Evolutionary conservation across 139 green algal species (phyloP).

Genomic region (Haematococcus lacustris): DNA sequence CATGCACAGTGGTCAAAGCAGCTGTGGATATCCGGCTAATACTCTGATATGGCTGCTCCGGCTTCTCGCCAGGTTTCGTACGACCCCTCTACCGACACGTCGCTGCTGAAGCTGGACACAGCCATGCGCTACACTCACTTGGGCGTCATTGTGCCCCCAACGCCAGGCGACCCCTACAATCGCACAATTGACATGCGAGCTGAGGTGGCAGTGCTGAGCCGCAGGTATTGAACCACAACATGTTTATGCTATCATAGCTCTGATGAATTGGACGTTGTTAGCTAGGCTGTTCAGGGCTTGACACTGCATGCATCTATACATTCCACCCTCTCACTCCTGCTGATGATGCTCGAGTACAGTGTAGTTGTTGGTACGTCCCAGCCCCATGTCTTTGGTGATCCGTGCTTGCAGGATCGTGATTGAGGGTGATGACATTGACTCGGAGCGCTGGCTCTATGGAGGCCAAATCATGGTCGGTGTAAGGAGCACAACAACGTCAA

Average conservation of each 20-base stretch:
- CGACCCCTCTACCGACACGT: slow-evolving; percentile 8
- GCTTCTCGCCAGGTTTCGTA: no score
- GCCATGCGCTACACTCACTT: slow-evolving; percentile 43
- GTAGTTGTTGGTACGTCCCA: no score
- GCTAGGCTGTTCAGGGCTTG: no score
- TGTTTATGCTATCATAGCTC: no score
- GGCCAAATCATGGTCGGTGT: slow-evolving; percentile 43
- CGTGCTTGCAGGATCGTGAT: slow-evolving; percentile 35
- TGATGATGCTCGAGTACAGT: no score
- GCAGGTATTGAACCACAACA: no score
- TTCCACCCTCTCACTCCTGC: no score
- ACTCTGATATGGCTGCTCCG: slow-evolving; percentile 34
- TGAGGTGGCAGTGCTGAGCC: no score
- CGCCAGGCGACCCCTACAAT: slow-evolving; percentile 2
- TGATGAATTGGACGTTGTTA: no score
- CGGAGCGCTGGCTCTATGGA: slow-evolving; percentile 29
- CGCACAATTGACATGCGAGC: slow-evolving; percentile 46
- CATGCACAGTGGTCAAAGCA: slow-evolving; percentile 29
- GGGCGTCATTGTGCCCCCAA: slow-evolving; percentile 25
- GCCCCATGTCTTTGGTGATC: no score
- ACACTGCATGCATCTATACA: no score
- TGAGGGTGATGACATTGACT: slow-evolving; percentile 30
- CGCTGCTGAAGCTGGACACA: slow-evolving; percentile 17
- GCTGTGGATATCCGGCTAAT: slow-evolving; percentile 42
- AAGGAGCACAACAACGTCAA: no score